Percentiles rank a stretch among this genome's conserved stretches.
phyloP scores from a whole-genome alignment of 2,329 filamentous ascomycete genomes.

The Fusarium napiforme region DNA sequence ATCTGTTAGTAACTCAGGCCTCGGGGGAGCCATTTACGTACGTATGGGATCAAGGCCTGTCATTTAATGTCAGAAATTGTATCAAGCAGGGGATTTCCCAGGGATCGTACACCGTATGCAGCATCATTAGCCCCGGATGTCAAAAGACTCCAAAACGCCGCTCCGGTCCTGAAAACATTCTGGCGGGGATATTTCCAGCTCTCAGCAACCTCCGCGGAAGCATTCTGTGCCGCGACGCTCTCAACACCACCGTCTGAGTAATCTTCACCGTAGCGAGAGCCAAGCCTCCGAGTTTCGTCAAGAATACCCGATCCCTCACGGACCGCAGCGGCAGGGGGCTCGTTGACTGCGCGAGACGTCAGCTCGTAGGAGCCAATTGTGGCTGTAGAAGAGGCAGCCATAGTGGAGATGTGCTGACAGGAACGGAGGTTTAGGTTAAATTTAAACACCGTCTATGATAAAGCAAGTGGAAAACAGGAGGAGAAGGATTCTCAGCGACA shows the following conservation, averaged over 20 bases:
- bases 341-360: slow-evolving; percentile 18
- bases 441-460: background rate
- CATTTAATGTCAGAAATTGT: background rate
- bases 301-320: background rate
- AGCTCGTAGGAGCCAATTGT: slow-evolving; percentile 34
- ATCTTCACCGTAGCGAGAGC: background rate
- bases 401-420: slow-evolving; percentile 27
- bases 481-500: background rate
- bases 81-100: background rate
- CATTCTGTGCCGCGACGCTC: slow-evolving; percentile 3
- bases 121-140: slow-evolving; percentile 69
- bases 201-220: slow-evolving; percentile 11
- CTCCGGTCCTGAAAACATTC: slow-evolving; percentile 60
- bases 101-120: slow-evolving; percentile 63
- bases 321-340: slow-evolving; percentile 4
- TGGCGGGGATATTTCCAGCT: slow-evolving; percentile 37
- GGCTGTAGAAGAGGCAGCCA: slow-evolving; percentile 30
- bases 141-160: slow-evolving; percentile 68
- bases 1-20: background rate
- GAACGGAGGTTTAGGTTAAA: slow-evolving; percentile 4
- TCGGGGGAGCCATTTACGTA: slow-evolving; percentile 39
- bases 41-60: slow-evolving; percentile 60
- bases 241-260: slow-evolving; percentile 6
- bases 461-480: background rate
- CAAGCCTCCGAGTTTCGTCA: slow-evolving; percentile 8